phyloP scores from a whole-genome alignment of 805 yeast species.

The Dipodascopsis uninucleata region DNA sequence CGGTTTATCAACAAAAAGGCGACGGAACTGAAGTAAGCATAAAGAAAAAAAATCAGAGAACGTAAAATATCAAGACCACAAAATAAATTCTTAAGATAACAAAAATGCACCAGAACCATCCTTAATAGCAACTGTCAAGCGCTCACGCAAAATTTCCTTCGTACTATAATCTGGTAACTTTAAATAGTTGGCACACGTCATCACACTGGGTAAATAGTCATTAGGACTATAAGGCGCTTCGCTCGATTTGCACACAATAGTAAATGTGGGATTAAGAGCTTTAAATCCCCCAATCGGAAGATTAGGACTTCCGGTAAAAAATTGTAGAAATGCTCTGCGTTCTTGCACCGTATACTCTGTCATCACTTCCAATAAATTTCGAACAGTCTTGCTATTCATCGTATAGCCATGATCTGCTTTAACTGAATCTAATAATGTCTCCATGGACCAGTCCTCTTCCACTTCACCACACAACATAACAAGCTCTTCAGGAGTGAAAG shows the following conservation, averaged over 20 bases:
- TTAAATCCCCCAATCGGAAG: slow-evolving; percentile 93
- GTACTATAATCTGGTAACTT: slow-evolving; percentile 80
- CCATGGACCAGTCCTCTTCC: slow-evolving; percentile 75
- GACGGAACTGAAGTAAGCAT: too few species aligned
- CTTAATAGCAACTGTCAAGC: slow-evolving; percentile 64
- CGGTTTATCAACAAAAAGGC: too few species aligned
- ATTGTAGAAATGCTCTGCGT: slow-evolving; percentile 73
- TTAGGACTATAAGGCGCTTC: slow-evolving; percentile 68
- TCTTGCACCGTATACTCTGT: slow-evolving; percentile 50
- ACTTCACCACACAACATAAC: slow-evolving; percentile 67
- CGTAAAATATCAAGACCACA: too few species aligned
- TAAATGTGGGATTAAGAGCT: slow-evolving; percentile 71
- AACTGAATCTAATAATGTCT: slow-evolving; percentile 52
- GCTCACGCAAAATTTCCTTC: slow-evolving; percentile 53
- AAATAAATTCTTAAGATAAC: slow-evolving; percentile 10
- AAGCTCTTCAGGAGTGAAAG: slow-evolving; percentile 74
- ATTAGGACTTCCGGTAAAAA: slow-evolving; percentile 89
- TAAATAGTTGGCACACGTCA: slow-evolving; percentile 96
- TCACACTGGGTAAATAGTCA: slow-evolving; percentile 88
- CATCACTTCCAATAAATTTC: slow-evolving; percentile 59
- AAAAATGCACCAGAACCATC: slow-evolving; percentile 69
- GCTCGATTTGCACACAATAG: slow-evolving; percentile 76
- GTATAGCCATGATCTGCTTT: slow-evolving; percentile 90
- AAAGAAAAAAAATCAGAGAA: too few species aligned
- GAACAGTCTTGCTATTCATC: slow-evolving; percentile 61